Evolutionary conservation across 2,329 filamentous ascomycete species (phyloP).

Genomic region (Aspergillus sp.): DNA sequence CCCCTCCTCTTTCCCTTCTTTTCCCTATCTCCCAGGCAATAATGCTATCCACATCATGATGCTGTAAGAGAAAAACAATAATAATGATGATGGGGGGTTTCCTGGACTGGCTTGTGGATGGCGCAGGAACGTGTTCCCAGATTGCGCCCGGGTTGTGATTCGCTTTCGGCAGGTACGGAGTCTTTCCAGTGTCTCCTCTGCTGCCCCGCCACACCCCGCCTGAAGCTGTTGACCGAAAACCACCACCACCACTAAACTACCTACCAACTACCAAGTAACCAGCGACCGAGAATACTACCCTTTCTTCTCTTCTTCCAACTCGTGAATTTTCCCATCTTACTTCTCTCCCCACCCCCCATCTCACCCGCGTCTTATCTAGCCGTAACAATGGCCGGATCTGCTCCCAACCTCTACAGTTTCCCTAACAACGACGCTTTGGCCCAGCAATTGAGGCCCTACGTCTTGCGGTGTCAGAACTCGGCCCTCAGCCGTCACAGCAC

Average conservation of each 20-base stretch:
- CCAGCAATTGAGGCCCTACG: conserved; percentile 74
- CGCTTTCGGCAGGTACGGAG: conserved; percentile 14
- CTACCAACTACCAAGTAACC: background rate
- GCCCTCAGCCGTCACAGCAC: conserved; percentile 76
- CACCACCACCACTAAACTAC: background rate
- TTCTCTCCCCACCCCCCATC: background rate
- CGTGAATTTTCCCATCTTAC: background rate
- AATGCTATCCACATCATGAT: background rate
- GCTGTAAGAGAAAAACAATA: background rate
- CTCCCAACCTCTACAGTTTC: conserved; percentile 76
- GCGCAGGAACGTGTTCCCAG: background rate
- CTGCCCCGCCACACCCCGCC: conserved; percentile 19
- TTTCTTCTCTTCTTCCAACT: background rate
- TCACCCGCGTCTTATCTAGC: background rate
- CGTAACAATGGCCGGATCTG: conserved; percentile 41
- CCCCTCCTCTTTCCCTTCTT: background rate
- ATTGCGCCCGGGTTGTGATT: conserved; percentile 2
- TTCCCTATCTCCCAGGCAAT: background rate
- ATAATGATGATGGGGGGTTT: background rate
- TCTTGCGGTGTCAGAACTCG: conserved; percentile 77
- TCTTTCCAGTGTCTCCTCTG: conserved; percentile 7
- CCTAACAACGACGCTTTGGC: conserved; percentile 69
- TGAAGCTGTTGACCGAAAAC: conserved; percentile 18
- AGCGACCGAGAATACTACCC: background rate
- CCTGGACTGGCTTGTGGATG: background rate